Percentiles rank a stretch among this genome's conserved stretches.
Evolutionary conservation across 2,329 filamentous ascomycete species (phyloP).

Genomic region (Dactylellina drechsleri): DNA sequence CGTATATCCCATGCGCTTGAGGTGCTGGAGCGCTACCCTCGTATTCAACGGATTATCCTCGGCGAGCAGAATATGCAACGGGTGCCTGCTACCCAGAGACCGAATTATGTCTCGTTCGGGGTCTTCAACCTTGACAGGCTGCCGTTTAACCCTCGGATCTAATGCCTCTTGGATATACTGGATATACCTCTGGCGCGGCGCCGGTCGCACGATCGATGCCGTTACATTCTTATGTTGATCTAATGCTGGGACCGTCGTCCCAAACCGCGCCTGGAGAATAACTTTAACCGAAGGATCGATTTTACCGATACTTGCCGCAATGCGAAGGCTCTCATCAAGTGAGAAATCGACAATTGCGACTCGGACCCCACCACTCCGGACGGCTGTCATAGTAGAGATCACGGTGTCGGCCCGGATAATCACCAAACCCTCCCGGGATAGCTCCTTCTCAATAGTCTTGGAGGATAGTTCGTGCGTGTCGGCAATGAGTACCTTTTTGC

Average conservation of each 20-base stretch:
- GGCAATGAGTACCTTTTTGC: constrained; percentile 58
- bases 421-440: constrained; percentile 58
- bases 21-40: constrained; percentile 90
- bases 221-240: constrained; percentile 57
- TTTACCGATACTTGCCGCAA: constrained; percentile 57
- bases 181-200: constrained; percentile 58
- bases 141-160: constrained; percentile 53
- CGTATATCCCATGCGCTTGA: constrained; percentile 94
- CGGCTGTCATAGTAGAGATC: constrained; percentile 54
- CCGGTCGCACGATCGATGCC: constrained; percentile 57
- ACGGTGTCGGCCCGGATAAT: constrained; percentile 55
- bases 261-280: constrained; percentile 58
- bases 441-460: constrained; percentile 58
- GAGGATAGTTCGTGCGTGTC: constrained; percentile 59
- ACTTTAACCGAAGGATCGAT: constrained; percentile 57
- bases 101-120: constrained; percentile 58
- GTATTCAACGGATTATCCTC: constrained; percentile 99
- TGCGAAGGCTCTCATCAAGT: constrained; percentile 57
- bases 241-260: constrained; percentile 56
- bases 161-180: constrained; percentile 57
- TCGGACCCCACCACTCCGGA: constrained; percentile 55
- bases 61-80: constrained; percentile 91
- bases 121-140: constrained; percentile 54
- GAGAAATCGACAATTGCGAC: constrained; percentile 58
- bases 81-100: constrained; percentile 57